phyloP scores from a whole-genome alignment of 208 protist genomes.

The Acanthamoeba quina region DNA sequence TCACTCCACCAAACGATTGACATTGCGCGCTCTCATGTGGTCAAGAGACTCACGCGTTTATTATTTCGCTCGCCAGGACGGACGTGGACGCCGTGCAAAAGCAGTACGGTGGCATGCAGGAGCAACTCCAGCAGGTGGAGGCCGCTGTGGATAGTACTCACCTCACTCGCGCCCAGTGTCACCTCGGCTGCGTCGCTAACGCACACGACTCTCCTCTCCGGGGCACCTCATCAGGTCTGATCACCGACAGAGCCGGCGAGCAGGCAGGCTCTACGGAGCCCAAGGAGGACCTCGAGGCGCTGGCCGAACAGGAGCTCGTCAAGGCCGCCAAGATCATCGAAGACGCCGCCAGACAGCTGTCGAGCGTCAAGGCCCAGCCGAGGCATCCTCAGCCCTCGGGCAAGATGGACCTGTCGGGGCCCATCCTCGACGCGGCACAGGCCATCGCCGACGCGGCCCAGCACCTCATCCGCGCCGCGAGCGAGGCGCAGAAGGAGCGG shows the following conservation, averaged over 20 bases:
- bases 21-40: too few relatives aligned
- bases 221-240: background rate
- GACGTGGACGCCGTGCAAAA: constrained; percentile 5
- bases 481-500: constrained; percentile 46
- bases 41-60: background rate
- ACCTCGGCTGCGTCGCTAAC: too few relatives aligned
- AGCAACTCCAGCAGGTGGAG: background rate
- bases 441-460: constrained; percentile 69
- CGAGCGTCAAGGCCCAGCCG: constrained; percentile 50
- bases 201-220: background rate
- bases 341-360: constrained; percentile 66
- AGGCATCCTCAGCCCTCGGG: constrained; percentile 32
- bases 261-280: background rate
- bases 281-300: constrained; percentile 53
- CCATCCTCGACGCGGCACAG: constrained; percentile 67
- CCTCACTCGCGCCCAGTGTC: too few relatives aligned
- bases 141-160: background rate
- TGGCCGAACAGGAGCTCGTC: constrained; percentile 66
- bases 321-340: constrained; percentile 76
- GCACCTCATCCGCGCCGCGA: constrained; percentile 44
- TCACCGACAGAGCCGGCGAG: background rate
- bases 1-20: too few relatives aligned
- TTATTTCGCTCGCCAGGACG: background rate
- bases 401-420: constrained; percentile 59
- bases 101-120: background rate